Evolutionary conservation across 108 stramenopile genomes (phyloP).

Genomic region (Nannochloropsis granulata): DNA sequence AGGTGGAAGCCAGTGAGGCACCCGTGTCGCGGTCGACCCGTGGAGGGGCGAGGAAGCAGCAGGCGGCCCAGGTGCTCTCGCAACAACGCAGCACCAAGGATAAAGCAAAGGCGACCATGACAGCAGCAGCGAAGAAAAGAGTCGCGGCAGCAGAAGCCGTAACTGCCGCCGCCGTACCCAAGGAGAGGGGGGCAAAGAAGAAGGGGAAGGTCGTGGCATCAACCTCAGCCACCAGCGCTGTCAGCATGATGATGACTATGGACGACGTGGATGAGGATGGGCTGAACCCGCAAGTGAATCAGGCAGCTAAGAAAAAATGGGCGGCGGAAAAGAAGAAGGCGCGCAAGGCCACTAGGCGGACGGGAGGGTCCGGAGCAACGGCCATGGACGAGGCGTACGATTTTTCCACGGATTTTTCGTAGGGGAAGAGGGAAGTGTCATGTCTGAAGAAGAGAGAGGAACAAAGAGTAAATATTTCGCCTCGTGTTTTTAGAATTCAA

Average conservation of each 20-base stretch:
- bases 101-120: neutral
- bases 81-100: neutral
- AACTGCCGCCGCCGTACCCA: neutral
- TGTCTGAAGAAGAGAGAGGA: neutral
- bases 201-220: neutral
- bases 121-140: too few species aligned
- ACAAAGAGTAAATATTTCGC: neutral
- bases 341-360: neutral
- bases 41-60: neutral
- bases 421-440: neutral
- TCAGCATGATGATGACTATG: neutral
- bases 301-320: constrained; percentile 5
- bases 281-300: constrained; percentile 16
- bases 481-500: too few species aligned
- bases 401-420: constrained; percentile 7
- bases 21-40: neutral
- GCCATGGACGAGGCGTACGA: constrained; percentile 1
- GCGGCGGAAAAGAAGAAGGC: constrained; percentile 12
- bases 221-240: neutral
- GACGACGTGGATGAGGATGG: constrained; percentile 2
- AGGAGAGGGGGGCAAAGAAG: neutral
- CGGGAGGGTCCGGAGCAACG: neutral
- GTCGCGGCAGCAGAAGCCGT: neutral
- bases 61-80: neutral
- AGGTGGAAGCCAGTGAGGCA: neutral